These are phyloP conservation scores for Mycena galericulata DNA, from an alignment of 768 basidiomycete species.

Conservation along the genomic window DNA sequence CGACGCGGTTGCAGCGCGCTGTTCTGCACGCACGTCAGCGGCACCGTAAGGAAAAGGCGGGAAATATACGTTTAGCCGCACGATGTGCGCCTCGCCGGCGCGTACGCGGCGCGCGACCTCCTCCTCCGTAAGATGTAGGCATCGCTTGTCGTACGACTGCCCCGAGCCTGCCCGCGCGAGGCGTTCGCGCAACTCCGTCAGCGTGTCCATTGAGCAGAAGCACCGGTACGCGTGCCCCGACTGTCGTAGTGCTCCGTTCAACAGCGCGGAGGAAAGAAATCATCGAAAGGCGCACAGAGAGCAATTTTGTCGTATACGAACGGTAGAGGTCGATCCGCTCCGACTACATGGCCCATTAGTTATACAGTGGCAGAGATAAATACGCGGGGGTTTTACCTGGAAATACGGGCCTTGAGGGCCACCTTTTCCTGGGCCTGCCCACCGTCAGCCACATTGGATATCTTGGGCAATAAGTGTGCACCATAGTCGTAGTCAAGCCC, in stretches of 20 bases:
- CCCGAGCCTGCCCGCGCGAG: conserved; percentile 81
- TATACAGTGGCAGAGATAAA: conserved; percentile 2
- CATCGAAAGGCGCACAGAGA: conserved; percentile 67
- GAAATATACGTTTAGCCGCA: conserved; percentile 86
- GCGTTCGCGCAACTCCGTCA: conserved; percentile 75
- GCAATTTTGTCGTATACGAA: conserved; percentile 74
- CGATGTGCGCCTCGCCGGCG: conserved; percentile 81
- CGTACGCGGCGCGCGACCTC: conserved; percentile 81
- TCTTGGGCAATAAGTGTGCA: conserved; percentile 40
- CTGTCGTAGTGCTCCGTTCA: conserved; percentile 52
- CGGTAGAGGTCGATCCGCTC: conserved; percentile 90
- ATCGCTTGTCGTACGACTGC: conserved; percentile 88
- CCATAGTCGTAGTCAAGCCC: conserved; percentile 94
- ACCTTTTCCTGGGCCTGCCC: conserved; percentile 78
- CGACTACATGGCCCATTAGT: conserved; percentile 65
- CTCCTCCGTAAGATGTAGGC: conserved; percentile 87
- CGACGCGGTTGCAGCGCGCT: conserved; percentile 64
- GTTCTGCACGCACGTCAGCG: conserved; percentile 55
- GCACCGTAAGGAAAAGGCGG: not conserved
- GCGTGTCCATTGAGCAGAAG: conserved; percentile 85
- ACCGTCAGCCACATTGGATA: conserved; percentile 1
- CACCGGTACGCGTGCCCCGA: conserved; percentile 93
- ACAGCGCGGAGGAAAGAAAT: not conserved
- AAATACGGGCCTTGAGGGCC: conserved; percentile 89
- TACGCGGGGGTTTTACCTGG: conserved; percentile 64